Evolutionary conservation across 2,329 filamentous ascomycete species (phyloP).

Genomic region (Xylariomycetidae sp.): DNA sequence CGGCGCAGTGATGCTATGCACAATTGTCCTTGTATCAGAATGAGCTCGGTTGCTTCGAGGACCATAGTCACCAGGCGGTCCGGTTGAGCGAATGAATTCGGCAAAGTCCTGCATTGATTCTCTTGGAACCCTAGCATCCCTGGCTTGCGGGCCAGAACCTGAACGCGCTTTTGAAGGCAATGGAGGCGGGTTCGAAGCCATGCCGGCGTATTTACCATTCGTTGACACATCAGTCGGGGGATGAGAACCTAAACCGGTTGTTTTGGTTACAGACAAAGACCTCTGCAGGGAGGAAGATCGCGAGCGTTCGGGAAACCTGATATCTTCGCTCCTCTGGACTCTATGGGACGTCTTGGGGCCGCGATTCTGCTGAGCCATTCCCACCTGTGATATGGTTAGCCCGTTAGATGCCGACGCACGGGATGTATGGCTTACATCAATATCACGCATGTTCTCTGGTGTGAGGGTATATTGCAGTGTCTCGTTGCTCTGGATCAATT

Average conservation of each 20-base stretch:
- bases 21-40: conserved; percentile 16
- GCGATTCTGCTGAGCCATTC: conserved; percentile 33
- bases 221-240: conserved; percentile 24
- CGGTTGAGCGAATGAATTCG: conserved; percentile 83
- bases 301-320: conserved; percentile 32
- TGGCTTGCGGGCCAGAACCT: conserved; percentile 40
- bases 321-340: conserved; percentile 44
- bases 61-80: conserved; percentile 58
- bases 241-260: conserved; percentile 34
- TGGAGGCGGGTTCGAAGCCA: conserved; percentile 27
- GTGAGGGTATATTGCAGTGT: conserved; percentile 81
- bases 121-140: conserved; percentile 67
- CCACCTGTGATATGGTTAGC: no score
- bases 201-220: conserved; percentile 21
- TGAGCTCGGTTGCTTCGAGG: conserved; percentile 19
- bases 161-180: conserved; percentile 29
- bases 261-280: conserved; percentile 37
- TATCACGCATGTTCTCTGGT: conserved; percentile 71
- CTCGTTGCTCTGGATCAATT: conserved; percentile 76
- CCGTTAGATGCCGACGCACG: no score
- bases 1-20: conserved; percentile 29
- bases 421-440: conserved; percentile 53
- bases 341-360: conserved; percentile 39
- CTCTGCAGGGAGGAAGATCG: conserved; percentile 40
- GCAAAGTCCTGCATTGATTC: conserved; percentile 80